phyloP scores from a whole-genome alignment of 2,329 filamentous ascomycete genomes.

The Hypocrella siamensis region DNA sequence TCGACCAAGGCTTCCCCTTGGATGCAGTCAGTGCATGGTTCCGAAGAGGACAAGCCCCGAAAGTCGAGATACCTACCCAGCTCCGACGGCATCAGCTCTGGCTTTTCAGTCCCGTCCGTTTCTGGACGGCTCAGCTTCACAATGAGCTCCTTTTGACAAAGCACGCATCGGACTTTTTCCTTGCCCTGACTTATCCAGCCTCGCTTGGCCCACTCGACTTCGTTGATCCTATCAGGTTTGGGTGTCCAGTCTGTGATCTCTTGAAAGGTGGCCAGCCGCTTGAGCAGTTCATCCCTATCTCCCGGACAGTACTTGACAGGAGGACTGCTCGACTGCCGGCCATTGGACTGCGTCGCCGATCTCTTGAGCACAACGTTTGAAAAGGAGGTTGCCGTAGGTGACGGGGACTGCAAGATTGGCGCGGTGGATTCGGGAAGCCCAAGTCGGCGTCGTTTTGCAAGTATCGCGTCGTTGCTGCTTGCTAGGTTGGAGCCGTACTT shows the following conservation, averaged over 20 bases:
- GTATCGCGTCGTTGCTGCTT: constrained; percentile 23
- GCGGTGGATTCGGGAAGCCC: constrained; percentile 25
- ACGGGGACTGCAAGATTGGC: constrained; percentile 9
- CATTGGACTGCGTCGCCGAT: constrained; percentile 2
- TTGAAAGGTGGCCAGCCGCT: constrained; percentile 71
- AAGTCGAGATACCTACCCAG: constrained; percentile 24
- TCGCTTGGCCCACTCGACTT: constrained; percentile 87
- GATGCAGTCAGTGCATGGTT: constrained; percentile 7
- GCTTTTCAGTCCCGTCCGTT: constrained; percentile 36
- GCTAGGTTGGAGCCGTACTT: constrained; percentile 6
- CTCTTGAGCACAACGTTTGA: constrained; percentile 3
- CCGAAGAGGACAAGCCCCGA: background rate
- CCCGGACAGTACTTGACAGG: constrained; percentile 65
- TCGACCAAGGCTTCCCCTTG: constrained; percentile 53
- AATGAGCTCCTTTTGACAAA: constrained; percentile 71
- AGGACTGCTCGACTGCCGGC: constrained; percentile 10
- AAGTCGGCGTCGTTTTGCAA: constrained; percentile 38
- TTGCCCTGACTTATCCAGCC: constrained; percentile 78
- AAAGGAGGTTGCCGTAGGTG: constrained; percentile 8
- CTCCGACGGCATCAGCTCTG: constrained; percentile 40
- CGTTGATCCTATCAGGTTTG: constrained; percentile 72
- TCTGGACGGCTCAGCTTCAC: constrained; percentile 57
- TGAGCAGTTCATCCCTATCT: constrained; percentile 70
- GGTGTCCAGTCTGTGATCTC: constrained; percentile 88
- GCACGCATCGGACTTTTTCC: constrained; percentile 71